Conservation (phyloP, 2,329 filamentous ascomycete species). For the Rhytidhysteron rufulum region DNA sequence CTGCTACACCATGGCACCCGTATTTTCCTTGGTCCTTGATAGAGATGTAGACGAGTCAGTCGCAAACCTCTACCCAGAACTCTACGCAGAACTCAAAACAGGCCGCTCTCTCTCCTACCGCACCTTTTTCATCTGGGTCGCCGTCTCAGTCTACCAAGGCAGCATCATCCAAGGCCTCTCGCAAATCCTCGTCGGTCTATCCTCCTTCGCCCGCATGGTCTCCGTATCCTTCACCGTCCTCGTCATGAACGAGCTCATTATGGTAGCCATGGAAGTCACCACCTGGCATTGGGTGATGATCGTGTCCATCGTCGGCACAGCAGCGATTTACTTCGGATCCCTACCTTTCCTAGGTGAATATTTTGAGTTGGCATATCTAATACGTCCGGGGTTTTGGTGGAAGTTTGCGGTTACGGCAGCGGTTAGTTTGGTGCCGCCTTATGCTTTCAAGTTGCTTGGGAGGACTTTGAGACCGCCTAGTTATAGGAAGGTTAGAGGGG, state of each 20-base stretch:
- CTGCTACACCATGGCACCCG: conserved; percentile 88
- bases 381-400: conserved; percentile 83
- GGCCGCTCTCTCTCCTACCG: conserved; percentile 84
- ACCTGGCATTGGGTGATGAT: conserved; percentile 98
- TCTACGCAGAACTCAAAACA: conserved; percentile 94
- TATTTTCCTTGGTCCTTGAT: conserved; percentile 90
- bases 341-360: conserved; percentile 87
- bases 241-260: conserved; percentile 89
- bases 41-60: conserved; percentile 91
- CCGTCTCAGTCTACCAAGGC: conserved; percentile 93
- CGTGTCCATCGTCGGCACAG: conserved; percentile 75
- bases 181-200: conserved; percentile 60
- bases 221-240: conserved; percentile 88
- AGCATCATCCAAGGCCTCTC: conserved; percentile 92
- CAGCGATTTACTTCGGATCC: conserved; percentile 72
- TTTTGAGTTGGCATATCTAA: conserved; percentile 78
- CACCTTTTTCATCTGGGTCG: conserved; percentile 95
- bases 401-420: conserved; percentile 74
- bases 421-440: conserved; percentile 80
- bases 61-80: conserved; percentile 90
- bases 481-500: conserved; percentile 85
- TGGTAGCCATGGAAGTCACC: conserved; percentile 95
- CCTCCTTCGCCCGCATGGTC: conserved; percentile 61
- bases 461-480: conserved; percentile 85
- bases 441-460: conserved; percentile 78